Conservation (phyloP, 495 filamentous ascomycete species). For the Aspergillus asperescens region DNA sequence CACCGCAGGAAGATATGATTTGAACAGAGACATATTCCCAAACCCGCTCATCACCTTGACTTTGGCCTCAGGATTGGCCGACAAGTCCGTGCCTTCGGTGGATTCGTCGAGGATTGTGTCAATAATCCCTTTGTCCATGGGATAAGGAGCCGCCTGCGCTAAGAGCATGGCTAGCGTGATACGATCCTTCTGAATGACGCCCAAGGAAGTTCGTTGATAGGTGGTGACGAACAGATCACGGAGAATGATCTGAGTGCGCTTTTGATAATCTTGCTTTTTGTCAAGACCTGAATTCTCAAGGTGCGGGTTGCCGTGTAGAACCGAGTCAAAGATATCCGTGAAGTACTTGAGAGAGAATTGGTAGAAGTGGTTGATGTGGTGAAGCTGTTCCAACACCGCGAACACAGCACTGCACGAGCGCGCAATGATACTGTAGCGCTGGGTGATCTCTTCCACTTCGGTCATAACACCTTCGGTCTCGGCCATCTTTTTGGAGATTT, state of each 20-base stretch:
- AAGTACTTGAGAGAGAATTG: constrained; percentile 99
- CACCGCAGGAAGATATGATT: constrained; percentile 60
- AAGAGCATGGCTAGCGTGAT: constrained; percentile 94
- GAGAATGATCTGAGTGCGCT: constrained; percentile 80
- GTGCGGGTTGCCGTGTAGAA: constrained; percentile 75
- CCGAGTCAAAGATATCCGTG: constrained; percentile 91
- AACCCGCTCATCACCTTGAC: constrained; percentile 66
- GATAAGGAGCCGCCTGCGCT: constrained; percentile 86
- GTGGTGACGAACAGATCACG: constrained; percentile 83
- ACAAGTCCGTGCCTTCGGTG: constrained; percentile 72
- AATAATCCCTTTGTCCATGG: constrained; percentile 85
- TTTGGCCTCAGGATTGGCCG: constrained; percentile 54
- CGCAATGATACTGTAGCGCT: constrained; percentile 87
- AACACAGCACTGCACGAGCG: constrained; percentile 94
- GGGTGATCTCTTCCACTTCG: constrained; percentile 91
- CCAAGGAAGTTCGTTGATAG: constrained; percentile 88
- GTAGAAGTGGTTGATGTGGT: constrained; percentile 98
- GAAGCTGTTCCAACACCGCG: constrained; percentile 91
- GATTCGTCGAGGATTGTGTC: constrained; percentile 79
- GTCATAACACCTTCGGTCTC: constrained; percentile 97
- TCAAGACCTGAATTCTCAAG: constrained; percentile 39
- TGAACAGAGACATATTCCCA: constrained; percentile 65
- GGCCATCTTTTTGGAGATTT: constrained; percentile 91
- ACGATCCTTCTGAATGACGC: constrained; percentile 87
- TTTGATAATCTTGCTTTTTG: constrained; percentile 65